Evolutionary conservation across 345 rosid genomes (phyloP).

Genomic region (Eucalyptus regnans): DNA sequence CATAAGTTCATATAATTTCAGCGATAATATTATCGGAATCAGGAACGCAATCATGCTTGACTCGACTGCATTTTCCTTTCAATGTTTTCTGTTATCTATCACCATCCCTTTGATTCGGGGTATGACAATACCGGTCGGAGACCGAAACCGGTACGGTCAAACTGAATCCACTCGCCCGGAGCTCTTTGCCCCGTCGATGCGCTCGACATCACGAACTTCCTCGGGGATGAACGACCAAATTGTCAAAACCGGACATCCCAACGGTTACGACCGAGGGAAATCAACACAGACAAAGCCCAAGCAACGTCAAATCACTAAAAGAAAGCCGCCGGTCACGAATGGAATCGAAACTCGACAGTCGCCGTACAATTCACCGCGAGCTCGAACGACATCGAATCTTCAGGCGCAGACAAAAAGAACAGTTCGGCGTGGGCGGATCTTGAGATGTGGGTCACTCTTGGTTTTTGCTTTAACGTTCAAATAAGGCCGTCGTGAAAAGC

Average conservation of each 20-base stretch:
- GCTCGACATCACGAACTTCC: not conserved
- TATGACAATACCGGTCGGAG: not conserved
- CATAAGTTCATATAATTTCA: not conserved
- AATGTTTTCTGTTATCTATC: not conserved
- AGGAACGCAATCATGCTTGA: not conserved
- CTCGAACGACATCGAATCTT: not conserved
- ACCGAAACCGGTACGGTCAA: not conserved
- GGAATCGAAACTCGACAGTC: not conserved
- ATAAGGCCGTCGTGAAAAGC: not conserved
- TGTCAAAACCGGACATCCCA: not conserved
- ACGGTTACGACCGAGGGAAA: not conserved
- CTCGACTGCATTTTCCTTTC: not conserved
- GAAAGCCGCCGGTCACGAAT: not conserved
- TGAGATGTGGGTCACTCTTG: not conserved
- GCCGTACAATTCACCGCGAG: not conserved
- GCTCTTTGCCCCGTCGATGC: not conserved
- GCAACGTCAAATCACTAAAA: not conserved
- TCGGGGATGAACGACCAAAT: not conserved
- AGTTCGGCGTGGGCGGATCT: not conserved
- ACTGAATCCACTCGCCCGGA: not conserved
- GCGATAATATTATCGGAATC: not conserved
- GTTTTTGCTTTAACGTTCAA: not conserved
- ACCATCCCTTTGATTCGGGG: not conserved
- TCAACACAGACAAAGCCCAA: not conserved
- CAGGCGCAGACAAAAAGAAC: not conserved